Conservation (phyloP, 345 rosid genomes). For the Salix arbutifolia region DNA sequence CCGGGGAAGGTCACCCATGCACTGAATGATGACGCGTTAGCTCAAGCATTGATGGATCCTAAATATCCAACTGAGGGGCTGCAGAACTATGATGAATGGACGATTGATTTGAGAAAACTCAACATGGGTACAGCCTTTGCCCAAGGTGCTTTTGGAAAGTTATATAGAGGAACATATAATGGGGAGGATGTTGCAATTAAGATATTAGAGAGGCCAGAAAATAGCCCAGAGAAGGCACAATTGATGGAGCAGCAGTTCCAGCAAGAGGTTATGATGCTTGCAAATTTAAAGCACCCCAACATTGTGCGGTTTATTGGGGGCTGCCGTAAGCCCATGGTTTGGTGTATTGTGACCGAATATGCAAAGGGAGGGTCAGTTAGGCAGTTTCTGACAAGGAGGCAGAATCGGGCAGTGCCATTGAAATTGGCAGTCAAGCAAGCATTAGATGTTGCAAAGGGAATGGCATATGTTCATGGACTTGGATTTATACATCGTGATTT, state of each 20-base stretch:
- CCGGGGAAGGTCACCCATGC: slow-evolving; percentile 22
- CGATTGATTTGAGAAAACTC: slow-evolving; percentile 29
- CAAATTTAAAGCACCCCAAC: slow-evolving; percentile 25
- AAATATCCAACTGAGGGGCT: slow-evolving; percentile 23
- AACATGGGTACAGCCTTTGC: slow-evolving; percentile 33
- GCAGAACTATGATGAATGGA: slow-evolving; percentile 25
- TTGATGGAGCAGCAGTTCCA: slow-evolving; percentile 35
- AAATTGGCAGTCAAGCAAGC: slow-evolving; percentile 36
- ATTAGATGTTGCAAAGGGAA: slow-evolving; percentile 29
- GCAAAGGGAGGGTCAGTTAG: slow-evolving; percentile 34
- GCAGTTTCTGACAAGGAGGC: slow-evolving; percentile 20
- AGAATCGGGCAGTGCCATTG: slow-evolving; percentile 26
- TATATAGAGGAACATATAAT: slow-evolving; percentile 29
- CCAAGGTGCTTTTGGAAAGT: slow-evolving; percentile 29
- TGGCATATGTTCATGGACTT: slow-evolving; percentile 31
- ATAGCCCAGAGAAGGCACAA: slow-evolving; percentile 25
- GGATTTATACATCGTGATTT: slow-evolving; percentile 26
- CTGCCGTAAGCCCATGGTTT: slow-evolving; percentile 29
- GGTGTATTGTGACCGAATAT: slow-evolving; percentile 33
- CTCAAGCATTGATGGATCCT: slow-evolving; percentile 23
- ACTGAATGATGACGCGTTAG: slow-evolving; percentile 22
- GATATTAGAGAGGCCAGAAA: slow-evolving; percentile 30
- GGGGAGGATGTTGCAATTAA: slow-evolving; percentile 35
- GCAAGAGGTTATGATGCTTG: slow-evolving; percentile 32
- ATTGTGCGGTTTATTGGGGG: slow-evolving; percentile 29